Evolutionary conservation across 2,329 filamentous ascomycete genomes (phyloP).

Genomic region (Colletotrichum chrysophilum): DNA sequence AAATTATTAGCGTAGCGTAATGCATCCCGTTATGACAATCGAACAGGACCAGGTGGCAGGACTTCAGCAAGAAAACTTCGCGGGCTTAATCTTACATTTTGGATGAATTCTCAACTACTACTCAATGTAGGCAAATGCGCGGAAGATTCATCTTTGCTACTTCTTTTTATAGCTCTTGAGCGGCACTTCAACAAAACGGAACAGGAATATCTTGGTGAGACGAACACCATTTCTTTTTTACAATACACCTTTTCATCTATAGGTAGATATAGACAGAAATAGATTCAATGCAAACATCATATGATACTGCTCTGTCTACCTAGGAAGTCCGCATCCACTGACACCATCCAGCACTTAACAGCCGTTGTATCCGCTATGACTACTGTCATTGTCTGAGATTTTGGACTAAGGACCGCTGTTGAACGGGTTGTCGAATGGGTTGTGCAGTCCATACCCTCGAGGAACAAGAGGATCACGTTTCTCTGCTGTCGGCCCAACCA

Average conservation of each 20-base stretch:
- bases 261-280: accelerated
- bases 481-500: not conserved
- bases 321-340: not conserved
- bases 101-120: not conserved
- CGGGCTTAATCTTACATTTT: accelerated
- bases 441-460: accelerated
- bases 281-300: not conserved
- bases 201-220: accelerated
- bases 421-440: not conserved
- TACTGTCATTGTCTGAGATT: not conserved
- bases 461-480: not conserved
- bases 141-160: accelerated
- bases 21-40: accelerated
- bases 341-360: not conserved
- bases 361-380: not conserved
- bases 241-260: not conserved
- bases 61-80: accelerated
- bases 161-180: not conserved
- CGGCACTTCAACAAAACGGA: not conserved
- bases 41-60: accelerated
- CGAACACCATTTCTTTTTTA: accelerated
- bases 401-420: not conserved
- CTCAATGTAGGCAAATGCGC: not conserved
- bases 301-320: not conserved
- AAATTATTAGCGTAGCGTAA: accelerated